Conservation (phyloP, 2,329 filamentous ascomycete species). For the Botrytis aclada region DNA sequence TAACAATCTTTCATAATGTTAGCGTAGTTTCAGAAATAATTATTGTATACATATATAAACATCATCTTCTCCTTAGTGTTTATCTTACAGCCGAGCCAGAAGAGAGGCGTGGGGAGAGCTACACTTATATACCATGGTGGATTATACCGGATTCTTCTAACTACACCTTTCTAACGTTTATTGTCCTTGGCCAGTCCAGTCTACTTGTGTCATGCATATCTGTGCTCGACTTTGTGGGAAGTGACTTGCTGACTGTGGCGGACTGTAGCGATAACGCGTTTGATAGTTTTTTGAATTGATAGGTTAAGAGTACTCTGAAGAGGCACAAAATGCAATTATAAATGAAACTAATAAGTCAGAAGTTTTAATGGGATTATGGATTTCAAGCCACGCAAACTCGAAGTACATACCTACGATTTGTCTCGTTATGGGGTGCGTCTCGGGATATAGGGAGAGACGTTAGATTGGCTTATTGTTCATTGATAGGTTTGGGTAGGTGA, state of each 20-base stretch:
- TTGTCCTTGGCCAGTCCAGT: not conserved
- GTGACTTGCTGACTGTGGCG: not conserved
- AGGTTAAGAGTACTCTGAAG: no score
- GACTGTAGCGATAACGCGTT: not conserved
- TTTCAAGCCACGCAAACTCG: no score
- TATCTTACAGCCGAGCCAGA: not conserved
- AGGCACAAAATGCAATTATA: no score
- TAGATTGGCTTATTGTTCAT: no score
- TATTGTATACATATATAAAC: not conserved
- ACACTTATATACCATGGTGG: not conserved
- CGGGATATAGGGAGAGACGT: no score
- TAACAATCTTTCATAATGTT: not conserved
- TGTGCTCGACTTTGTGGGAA: not conserved
- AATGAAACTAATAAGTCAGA: no score
- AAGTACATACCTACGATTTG: no score
- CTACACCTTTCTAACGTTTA: not conserved
- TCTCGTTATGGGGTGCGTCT: no score
- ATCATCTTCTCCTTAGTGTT: slow-evolving; percentile 1
- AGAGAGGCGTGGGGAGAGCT: not conserved
- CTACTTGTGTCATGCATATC: no score
- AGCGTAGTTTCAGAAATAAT: not conserved
- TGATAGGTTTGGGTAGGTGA: no score
- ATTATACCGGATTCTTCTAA: not conserved
- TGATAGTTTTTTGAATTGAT: no score
- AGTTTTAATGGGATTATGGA: no score